Conservation (phyloP, 768 basidiomycete genomes). For the Leccinum subtestaceum region DNA sequence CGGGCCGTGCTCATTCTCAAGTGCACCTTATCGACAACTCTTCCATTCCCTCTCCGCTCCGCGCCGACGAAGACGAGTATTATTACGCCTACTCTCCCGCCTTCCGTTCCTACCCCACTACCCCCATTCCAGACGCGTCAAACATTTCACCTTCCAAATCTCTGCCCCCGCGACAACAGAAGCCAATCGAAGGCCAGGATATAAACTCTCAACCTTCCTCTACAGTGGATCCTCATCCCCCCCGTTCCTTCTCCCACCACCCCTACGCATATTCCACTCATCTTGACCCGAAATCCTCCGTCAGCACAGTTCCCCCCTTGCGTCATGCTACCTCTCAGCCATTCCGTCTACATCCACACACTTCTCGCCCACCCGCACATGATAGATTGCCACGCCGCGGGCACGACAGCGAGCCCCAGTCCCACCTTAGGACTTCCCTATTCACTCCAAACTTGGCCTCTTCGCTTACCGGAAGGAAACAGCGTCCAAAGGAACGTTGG, state of each 20-base stretch:
- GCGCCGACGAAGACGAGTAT: slow-evolving; percentile 42
- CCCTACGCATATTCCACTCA: slow-evolving; percentile 49
- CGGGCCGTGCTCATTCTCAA: too few species aligned
- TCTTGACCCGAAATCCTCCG: slow-evolving; percentile 5
- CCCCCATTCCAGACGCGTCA: slow-evolving; percentile 14
- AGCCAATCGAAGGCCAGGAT: slow-evolving; percentile 3
- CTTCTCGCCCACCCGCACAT: neutral
- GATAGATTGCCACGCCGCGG: slow-evolving; percentile 5
- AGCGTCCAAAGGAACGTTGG: slow-evolving; percentile 55
- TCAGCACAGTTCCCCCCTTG: slow-evolving; percentile 5
- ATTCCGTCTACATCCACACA: slow-evolving; percentile 19
- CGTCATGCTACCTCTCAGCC: slow-evolving; percentile 27
- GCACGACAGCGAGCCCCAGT: neutral
- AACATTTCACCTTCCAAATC: slow-evolving; percentile 15
- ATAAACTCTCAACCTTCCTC: slow-evolving; percentile 17
- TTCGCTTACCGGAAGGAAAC: slow-evolving; percentile 20
- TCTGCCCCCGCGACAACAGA: slow-evolving; percentile 18
- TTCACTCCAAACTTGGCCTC: slow-evolving; percentile 66
- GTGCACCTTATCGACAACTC: too few species aligned
- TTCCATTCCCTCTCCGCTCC: too few species aligned
- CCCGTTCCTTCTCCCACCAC: slow-evolving; percentile 35
- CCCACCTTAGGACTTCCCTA: slow-evolving; percentile 48
- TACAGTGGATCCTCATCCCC: slow-evolving; percentile 7
- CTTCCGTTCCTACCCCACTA: slow-evolving; percentile 9
- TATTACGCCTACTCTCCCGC: slow-evolving; percentile 47